Base-by-base conservation (phyloP, 768 basidiomycete species). In the Galerina marginata region DNA sequence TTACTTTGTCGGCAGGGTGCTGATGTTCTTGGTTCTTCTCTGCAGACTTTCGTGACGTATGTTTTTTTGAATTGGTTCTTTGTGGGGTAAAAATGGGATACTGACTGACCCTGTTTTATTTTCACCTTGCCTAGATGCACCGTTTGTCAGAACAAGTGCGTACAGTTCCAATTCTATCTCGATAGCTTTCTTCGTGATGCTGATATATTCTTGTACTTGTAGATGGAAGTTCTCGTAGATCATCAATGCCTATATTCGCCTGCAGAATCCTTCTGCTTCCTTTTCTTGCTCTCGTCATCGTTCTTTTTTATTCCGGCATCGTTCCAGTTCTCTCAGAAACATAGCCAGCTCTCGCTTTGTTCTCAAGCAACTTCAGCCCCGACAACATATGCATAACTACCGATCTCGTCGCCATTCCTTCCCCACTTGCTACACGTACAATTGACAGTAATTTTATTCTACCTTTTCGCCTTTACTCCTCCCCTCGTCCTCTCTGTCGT, bases 41-140 rank as follows among this genome's bases (percentile, higher is more conserved):
- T 56, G 16, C 47, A 67, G 65, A 67, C 65, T 25, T 67, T 67
- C 20, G 65, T 67, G 23, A 67, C 65, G 62, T 67, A 62, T 48
- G 65, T 63, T 6, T 38, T 40, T 20, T 5, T 33, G 6, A 26
- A 12, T 38, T 15, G 2, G 1, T 38, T 33, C 29, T 33, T 33
- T 33, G 20, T 20, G 20, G 20, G 1, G 37, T 39, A 25, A 51
- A 9, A 38, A 20, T 33, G 40, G 9, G 14, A 14, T 11, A 11
- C 23, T 62, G 7, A 44, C 33, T 54, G 14, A 43, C 47, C 16
- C 5, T 39, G 38, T 29, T 39, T 6, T 49, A 40, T 48, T 25
- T 54, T 6, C 37, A 33, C 29, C 29, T 33, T 33, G 29, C 51
- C 6, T 10, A 63, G 62, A 11, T 63, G 62, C 58, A 63, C 62